Percentiles rank a stretch among this genome's conserved stretches.
These are phyloP conservation scores for Hydrangea macrophylla DNA, from an alignment of 148 eudicot species.

Conservation along the genomic window DNA sequence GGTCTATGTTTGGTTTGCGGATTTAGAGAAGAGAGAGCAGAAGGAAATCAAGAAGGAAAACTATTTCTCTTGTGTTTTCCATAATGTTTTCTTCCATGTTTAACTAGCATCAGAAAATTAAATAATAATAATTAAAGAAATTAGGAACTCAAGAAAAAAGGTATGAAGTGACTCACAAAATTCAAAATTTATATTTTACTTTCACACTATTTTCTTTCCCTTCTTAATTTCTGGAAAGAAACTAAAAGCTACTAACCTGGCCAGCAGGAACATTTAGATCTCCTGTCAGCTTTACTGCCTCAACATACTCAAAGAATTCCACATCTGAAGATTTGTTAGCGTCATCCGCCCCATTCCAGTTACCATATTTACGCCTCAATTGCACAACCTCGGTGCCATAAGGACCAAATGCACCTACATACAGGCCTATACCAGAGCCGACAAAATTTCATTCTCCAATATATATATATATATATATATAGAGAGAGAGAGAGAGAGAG, in stretches of 20 bases:
- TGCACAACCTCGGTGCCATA: constrained; percentile 93
- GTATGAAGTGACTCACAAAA: too few species aligned
- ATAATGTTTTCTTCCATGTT: too few species aligned
- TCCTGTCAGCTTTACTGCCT: constrained; percentile 96
- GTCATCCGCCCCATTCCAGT: constrained; percentile 64
- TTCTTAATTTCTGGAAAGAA: constrained; percentile 4
- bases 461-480: not conserved
- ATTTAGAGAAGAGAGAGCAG: too few species aligned
- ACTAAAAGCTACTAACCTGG: constrained; percentile 47
- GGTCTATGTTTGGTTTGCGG: too few species aligned
- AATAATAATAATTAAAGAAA: not conserved
- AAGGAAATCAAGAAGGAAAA: too few species aligned
- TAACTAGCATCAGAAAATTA: too few species aligned
- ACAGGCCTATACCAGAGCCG: constrained; percentile 55
- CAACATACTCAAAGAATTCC: constrained; percentile 98
- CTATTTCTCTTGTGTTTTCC: too few species aligned
- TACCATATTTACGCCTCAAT: constrained; percentile 87
- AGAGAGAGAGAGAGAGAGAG: not conserved
- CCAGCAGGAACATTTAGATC: constrained; percentile 97
- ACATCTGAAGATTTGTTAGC: constrained; percentile 51
- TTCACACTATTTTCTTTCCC: too few species aligned
- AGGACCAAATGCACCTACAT: constrained; percentile 96
- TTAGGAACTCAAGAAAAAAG: not conserved
- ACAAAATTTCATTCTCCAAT: not conserved
- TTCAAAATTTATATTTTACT: too few species aligned